Conservation (phyloP, 768 basidiomycete genomes). For the Glaciozyma martinii region DNA sequence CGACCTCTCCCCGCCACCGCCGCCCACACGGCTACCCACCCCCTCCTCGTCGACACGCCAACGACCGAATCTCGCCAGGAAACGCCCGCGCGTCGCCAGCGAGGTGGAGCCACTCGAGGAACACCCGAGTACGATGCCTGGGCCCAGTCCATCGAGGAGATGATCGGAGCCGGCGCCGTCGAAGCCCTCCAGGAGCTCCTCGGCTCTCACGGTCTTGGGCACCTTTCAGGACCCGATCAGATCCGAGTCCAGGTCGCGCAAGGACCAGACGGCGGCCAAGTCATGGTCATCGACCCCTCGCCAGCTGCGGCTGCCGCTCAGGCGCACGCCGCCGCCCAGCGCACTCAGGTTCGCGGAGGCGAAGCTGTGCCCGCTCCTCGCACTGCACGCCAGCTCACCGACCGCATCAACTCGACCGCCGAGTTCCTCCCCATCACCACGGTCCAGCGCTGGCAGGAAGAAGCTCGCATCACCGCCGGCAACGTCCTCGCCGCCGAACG, state of each 20-base stretch:
- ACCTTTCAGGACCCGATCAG: constrained; percentile 21
- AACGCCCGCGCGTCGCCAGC: constrained; percentile 41
- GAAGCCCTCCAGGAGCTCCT: constrained; percentile 79
- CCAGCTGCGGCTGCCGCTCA: constrained; percentile 13
- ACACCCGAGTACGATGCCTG: constrained; percentile 43
- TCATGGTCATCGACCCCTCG: constrained; percentile 24
- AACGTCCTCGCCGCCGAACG: constrained; percentile 27
- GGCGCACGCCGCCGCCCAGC: not conserved
- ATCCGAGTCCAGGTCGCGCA: constrained; percentile 25
- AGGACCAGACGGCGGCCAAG: constrained; percentile 26
- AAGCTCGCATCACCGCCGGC: constrained; percentile 36
- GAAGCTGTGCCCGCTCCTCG: not conserved
- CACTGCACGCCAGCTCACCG: constrained; percentile 20
- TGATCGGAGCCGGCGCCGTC: constrained; percentile 69
- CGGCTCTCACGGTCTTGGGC: constrained; percentile 23
- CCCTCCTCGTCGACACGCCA: constrained; percentile 57
- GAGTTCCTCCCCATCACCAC: constrained; percentile 39
- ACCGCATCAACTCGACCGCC: constrained; percentile 27
- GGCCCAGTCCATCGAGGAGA: constrained; percentile 53
- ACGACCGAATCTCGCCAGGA: constrained; percentile 39
- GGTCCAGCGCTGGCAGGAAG: constrained; percentile 41
- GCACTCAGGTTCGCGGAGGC: not conserved
- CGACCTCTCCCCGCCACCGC: constrained; percentile 8
- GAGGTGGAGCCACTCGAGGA: constrained; percentile 43
- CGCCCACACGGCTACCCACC: constrained; percentile 53